Conservation (phyloP, 192 early-diverging fungal genomes). For the Mortierella alpina region DNA sequence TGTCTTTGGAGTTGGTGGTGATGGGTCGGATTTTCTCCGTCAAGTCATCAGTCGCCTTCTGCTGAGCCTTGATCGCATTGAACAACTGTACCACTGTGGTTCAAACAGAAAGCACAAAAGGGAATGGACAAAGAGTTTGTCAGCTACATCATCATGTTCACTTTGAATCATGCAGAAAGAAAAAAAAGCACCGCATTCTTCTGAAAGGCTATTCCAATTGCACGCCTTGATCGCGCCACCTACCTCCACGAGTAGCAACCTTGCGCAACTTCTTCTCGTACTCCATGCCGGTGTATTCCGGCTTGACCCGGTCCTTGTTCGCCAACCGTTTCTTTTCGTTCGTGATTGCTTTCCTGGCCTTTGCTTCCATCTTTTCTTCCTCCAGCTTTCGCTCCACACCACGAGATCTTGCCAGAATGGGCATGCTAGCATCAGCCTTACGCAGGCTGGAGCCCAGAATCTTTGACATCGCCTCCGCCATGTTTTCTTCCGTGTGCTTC, state of each 20-base stretch:
- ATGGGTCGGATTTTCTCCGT: constrained; percentile 64
- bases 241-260: constrained; percentile 91
- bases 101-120: background rate
- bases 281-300: constrained; percentile 80
- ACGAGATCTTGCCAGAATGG: constrained; percentile 88
- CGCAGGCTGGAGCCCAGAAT: constrained; percentile 67
- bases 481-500: constrained; percentile 66
- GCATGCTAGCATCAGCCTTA: constrained; percentile 57
- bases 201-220: background rate
- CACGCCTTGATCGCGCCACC: background rate
- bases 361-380: constrained; percentile 85
- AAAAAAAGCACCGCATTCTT: constrained; percentile 10
- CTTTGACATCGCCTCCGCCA: constrained; percentile 75
- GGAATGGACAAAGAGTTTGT: background rate
- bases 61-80: constrained; percentile 91
- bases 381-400: constrained; percentile 84
- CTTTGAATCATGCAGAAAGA: background rate
- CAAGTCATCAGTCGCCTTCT: constrained; percentile 78
- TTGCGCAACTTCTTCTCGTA: constrained; percentile 92
- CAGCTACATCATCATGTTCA: background rate
- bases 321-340: constrained; percentile 77
- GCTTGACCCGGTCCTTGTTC: constrained; percentile 78
- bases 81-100: constrained; percentile 89
- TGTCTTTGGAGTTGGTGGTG: constrained; percentile 59
- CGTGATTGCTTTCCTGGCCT: constrained; percentile 79